Evolutionary conservation across 1,139 yeast species (phyloP).

Genomic region (Schizosaccharomyces versatilis): DNA sequence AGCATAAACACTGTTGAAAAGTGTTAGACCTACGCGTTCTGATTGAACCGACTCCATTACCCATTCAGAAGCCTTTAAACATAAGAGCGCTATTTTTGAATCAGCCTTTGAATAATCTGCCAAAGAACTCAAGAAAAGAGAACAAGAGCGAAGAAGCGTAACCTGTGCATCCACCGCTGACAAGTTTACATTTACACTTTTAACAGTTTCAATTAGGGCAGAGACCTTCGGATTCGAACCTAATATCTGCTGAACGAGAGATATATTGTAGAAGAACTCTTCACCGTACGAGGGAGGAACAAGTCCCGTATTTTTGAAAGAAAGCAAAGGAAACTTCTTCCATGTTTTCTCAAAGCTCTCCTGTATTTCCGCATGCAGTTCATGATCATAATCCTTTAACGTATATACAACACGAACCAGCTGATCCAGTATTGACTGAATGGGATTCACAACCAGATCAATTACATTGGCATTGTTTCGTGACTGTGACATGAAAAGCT

Average conservation of each 20-base stretch:
- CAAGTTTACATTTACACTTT: conserved; percentile 38
- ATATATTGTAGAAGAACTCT: not conserved
- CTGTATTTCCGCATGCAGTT: not conserved
- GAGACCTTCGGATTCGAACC: conserved; percentile 30
- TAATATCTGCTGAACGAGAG: conserved; percentile 35
- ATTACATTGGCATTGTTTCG: not conserved
- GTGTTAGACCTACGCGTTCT: not conserved
- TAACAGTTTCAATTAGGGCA: conserved; percentile 31
- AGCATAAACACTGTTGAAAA: not conserved
- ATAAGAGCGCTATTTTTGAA: not conserved
- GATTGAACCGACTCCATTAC: not conserved
- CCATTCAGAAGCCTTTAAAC: not conserved
- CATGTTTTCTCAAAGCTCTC: not conserved
- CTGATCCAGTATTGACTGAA: not conserved
- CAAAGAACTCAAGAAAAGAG: not conserved
- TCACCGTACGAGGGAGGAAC: not conserved
- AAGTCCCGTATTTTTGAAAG: not conserved
- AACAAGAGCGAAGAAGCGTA: conserved; percentile 1
- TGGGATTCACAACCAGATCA: not conserved
- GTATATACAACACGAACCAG: not conserved
- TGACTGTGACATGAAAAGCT: not conserved
- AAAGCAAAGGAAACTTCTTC: not conserved
- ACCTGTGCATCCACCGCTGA: conserved; percentile 44
- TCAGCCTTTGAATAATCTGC: not conserved
- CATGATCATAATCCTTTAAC: not conserved